Conservation (phyloP, 495 filamentous ascomycete species). For the Friedmanniomyces endolithicus region DNA sequence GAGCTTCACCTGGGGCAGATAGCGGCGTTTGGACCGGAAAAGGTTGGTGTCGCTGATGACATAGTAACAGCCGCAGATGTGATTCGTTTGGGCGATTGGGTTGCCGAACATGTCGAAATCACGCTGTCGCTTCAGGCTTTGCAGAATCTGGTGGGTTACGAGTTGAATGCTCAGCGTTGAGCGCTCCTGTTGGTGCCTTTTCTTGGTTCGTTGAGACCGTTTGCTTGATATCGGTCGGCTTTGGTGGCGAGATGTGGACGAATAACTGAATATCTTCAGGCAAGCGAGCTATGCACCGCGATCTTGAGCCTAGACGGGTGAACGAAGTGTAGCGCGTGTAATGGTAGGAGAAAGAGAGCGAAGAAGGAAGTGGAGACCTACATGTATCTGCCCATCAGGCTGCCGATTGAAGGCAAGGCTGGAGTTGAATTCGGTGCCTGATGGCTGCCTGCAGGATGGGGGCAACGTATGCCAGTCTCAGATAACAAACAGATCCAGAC, state of each 20-base stretch:
- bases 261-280: too few relatives aligned
- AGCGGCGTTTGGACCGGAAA: conserved; percentile 15
- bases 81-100: not conserved
- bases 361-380: not conserved
- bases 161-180: too few relatives aligned
- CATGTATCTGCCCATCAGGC: not conserved
- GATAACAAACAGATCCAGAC: too few relatives aligned
- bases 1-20: conserved; percentile 44
- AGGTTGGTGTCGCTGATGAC: not conserved
- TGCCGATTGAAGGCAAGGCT: not conserved
- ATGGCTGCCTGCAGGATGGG: not conserved
- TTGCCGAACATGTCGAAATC: not conserved
- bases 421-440: not conserved
- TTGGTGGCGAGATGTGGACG: too few relatives aligned
- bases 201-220: too few relatives aligned
- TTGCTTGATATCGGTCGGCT: too few relatives aligned
- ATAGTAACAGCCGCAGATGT: conserved; percentile 19
- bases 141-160: too few relatives aligned
- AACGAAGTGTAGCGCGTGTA: not conserved
- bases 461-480: too few relatives aligned
- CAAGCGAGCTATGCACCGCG: too few relatives aligned
- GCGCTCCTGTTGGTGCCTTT: too few relatives aligned
- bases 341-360: not conserved
- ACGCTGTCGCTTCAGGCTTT: too few relatives aligned
- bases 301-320: not conserved